Base-by-base conservation (phyloP, 176 grass and related monocot genomes). In the Eragrostis curvula region DNA sequence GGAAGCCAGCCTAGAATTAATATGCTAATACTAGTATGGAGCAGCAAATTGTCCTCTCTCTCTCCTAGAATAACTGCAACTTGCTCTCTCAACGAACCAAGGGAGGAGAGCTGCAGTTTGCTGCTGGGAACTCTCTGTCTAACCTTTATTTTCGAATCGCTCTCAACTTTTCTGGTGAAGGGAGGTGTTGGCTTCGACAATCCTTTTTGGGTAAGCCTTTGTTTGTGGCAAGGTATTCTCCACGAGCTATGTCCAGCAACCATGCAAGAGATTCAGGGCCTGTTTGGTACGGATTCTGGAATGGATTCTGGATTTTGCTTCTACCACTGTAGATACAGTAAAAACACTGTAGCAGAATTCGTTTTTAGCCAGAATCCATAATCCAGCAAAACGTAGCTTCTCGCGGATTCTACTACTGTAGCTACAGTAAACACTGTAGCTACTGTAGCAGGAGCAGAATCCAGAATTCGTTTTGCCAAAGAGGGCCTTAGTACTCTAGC, bases 1-100 rank as follows among this genome's bases (percentile, higher is more conserved):
- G 70, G 82, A 89, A 85, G 63, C 70, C 63, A 76, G 87, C 82
- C 82, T 80, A 85, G 70, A 63, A 84, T 60, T 44, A 55, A 44
- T 60, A 62, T 30, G 36, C 52, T 41, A 30, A 7, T 10, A 14
- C 24, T 25, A 13, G 11, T 11, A 8, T 75, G 15, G 20, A 50
- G 50, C 73, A 50, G 50, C 73, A 78, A 70, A 36, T 49, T 78
- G 82, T 39, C 8, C 20, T 48, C 15, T 28, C n/a, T 18, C 61
- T 48, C 68, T 78, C 75, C 46, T 47, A 24, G 52, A 56, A 23
- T 58, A 8, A 21, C 52, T 55, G 52, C 55, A 58, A 23, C 23
- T n/a, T 23, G 20, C 21, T 57, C 21, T 9, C 53, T 23, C 21
- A 18, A 5, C 3, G 1, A 18, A 58, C 3, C 8, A 24, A 24